phyloP scores from a whole-genome alignment of 2,329 filamentous ascomycete genomes.

The Pyricularia sp. region DNA sequence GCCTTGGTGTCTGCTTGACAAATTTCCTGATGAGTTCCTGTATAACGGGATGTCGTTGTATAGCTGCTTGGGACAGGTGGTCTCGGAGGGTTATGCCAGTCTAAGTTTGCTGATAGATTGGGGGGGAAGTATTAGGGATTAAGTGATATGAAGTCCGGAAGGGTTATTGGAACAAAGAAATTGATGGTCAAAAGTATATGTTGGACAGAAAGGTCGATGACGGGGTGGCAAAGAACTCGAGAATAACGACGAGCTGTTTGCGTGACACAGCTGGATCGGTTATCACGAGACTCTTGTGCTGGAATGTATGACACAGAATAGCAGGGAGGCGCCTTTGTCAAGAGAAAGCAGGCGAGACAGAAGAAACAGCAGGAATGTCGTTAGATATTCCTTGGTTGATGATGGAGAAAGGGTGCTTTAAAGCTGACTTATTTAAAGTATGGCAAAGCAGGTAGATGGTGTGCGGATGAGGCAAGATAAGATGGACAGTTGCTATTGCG shows the following conservation, averaged over 20 bases:
- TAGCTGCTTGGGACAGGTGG: background rate
- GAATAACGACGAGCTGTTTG: background rate
- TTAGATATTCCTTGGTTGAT: background rate
- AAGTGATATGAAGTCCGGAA: background rate
- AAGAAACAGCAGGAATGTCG: background rate
- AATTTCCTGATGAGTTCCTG: background rate
- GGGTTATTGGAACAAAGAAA: background rate
- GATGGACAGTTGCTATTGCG: background rate
- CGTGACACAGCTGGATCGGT: background rate
- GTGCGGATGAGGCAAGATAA: background rate
- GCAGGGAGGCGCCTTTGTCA: background rate
- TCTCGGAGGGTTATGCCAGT: background rate
- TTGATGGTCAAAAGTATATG: background rate
- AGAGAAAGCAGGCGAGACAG: background rate
- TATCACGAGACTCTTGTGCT: background rate
- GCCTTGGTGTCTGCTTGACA: background rate
- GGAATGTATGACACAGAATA: background rate
- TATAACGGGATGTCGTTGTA: background rate
- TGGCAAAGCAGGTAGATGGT: background rate
- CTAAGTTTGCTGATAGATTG: background rate
- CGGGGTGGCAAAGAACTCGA: slow-evolving; percentile 1
- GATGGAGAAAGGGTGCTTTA: background rate
- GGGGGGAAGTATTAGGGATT: background rate
- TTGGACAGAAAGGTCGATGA: background rate
- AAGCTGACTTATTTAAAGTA: background rate